Base-by-base conservation (phyloP, 2,329 filamentous ascomycete species). In the Trichophyton mentagrophytes region DNA sequence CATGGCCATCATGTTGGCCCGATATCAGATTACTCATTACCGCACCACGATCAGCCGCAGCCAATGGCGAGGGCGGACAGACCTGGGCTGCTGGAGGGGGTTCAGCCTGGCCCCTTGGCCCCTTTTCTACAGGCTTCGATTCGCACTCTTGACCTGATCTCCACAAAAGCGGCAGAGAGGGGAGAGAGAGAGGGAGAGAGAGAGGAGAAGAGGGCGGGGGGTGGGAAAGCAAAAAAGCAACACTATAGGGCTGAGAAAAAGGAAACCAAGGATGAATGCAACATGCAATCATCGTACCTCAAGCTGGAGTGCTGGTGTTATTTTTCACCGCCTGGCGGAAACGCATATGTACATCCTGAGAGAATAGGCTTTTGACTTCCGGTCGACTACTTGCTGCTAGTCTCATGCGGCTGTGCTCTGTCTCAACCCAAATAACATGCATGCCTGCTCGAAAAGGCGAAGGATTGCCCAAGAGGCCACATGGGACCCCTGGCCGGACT, bases 381-480 rank as follows among this genome's bases (percentile, higher is more conserved):
- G 22, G 20, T 20, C 17, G 11, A 27, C n/a, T 44, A 44, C 15
- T 17, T 44, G n/a, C 49, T 15, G 6, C 27, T 33, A 53, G 27
- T 53, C 22, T 25, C 49, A 53, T 53, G 49, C 49, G 49, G 49
- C 49, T 53, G 49, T 53, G 49, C 49, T 53, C 49, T 53, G 49
- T 53, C 49, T 53, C 49, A 53, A 53, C 49, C 49, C 22, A 27
- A 25, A 47, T 47, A 47, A 7, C 17, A 47, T 22, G 44, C 44
- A 47, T 47, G 44, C 44, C 20, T 25, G 44, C 44, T 53, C 22
- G 22, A 30, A 25, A 15, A 53, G 17, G 30, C 49, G 49, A 53
- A 53, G 49, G 49, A 53, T 53, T 53, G 49, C 30, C n/a, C 49
- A 51, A 53, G 27, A 53, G 49, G 49, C 49, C 49, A 53, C 49